Base-by-base conservation (phyloP, 768 basidiomycete species). In the Pleurotus tuber-regium region DNA sequence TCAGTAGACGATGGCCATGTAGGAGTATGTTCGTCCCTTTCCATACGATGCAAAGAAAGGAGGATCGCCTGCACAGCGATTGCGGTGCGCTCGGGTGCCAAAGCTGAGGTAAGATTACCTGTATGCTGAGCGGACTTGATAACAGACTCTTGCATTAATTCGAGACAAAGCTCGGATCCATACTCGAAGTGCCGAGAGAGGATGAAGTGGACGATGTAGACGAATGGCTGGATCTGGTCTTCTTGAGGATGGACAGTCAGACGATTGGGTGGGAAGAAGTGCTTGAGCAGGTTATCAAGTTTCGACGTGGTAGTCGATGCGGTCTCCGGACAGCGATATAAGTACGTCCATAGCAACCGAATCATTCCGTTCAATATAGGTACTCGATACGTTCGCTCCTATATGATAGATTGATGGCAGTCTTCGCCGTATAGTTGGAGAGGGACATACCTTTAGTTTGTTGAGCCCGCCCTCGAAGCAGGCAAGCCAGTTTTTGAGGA, bases 321-420 rank as follows among this genome's bases (percentile, higher is more conserved):
- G 4, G 88, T 78, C 66, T 98, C 95, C 56, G 87, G 84, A 62
- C 92, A 95, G 12, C 95, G 86, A 63, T 92, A 95, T n/a, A 97
- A 74, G 66, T 97, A 98, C 2, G 93, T 91, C 95, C 94, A 98
- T 28, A 94, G 70, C 35, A 97, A 67, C 7, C 95, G 84, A 55
- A 92, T 64, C 51, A 89, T 80, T 10, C 90, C 89, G 57, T 94
- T 95, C 70, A 95, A 74, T 18, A 91, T 78, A 2, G 82, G 76
- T 0, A 80, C 71, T 10, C 92, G 82, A 50, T 78, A 75, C 0
- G 83, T 74, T 56, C 87, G 89, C 59, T 97, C 94, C 92, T 96
- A 52, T n/a, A 0, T 24, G 54, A 28, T 38, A 42, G 24, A 57
- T 38, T 55, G 52, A 54, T 36, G 48, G 46, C 18, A 28, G 19